These are phyloP conservation scores for Plenodomus lindquistii DNA, from an alignment of 2,329 filamentous ascomycete genomes.

Conservation along the genomic window DNA sequence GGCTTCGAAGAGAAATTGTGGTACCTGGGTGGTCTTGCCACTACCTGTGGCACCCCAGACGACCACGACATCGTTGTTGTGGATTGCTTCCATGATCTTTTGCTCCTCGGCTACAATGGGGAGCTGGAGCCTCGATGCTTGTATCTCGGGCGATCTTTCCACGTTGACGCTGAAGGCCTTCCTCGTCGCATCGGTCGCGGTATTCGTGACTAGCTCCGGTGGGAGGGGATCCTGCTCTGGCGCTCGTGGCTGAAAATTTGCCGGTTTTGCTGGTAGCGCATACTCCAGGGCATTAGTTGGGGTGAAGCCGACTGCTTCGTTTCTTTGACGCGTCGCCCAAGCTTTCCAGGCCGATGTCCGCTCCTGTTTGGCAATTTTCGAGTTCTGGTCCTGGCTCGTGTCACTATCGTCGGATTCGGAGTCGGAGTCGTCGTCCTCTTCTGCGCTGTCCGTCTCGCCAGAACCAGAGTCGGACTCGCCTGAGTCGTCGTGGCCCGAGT, in stretches of 20 bases:
- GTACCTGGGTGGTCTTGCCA: conserved; percentile 96
- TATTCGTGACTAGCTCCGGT: conserved; percentile 63
- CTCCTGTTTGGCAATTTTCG: conserved; percentile 47
- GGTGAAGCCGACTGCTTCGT: conserved; percentile 75
- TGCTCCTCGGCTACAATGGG: conserved; percentile 96
- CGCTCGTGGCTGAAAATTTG: conserved; percentile 68
- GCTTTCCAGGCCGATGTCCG: conserved; percentile 79
- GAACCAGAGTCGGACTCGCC: conserved; percentile 17
- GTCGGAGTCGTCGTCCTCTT: conserved; percentile 43
- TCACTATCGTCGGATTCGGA: conserved; percentile 39
- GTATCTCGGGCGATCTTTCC: conserved; percentile 70
- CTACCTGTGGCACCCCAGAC: conserved; percentile 95
- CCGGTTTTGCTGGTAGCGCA: conserved; percentile 53
- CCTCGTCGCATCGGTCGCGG: conserved; percentile 60
- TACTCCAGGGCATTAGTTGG: conserved; percentile 50
- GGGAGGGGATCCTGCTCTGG: conserved; percentile 73
- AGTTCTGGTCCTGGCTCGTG: conserved; percentile 39
- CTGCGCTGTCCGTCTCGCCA: neutral
- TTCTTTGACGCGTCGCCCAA: conserved; percentile 87
- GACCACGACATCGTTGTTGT: conserved; percentile 87
- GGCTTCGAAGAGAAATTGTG: conserved; percentile 93
- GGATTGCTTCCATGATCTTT: conserved; percentile 95
- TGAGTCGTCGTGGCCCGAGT: conserved; percentile 32
- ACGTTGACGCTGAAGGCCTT: conserved; percentile 79
- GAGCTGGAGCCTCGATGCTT: conserved; percentile 75